These are phyloP conservation scores for Haplosporangium gracile DNA, from an alignment of 192 early-diverging fungal species.

Conservation along the genomic window DNA sequence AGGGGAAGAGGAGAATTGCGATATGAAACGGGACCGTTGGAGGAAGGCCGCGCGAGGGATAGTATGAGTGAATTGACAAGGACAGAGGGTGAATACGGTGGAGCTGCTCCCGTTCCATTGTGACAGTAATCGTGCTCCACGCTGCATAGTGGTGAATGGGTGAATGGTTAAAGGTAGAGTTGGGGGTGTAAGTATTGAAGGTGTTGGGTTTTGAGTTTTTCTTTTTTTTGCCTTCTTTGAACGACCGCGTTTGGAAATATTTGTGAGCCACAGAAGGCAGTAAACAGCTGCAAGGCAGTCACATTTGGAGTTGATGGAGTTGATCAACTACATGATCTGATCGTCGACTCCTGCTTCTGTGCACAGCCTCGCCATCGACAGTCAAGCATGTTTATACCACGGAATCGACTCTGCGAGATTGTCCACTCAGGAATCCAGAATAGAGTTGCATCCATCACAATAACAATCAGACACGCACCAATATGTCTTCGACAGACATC, in stretches of 20 bases:
- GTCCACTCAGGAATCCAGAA: not conserved
- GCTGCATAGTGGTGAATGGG: not conserved
- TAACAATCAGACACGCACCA: not conserved
- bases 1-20: not conserved
- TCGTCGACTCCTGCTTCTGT: not conserved
- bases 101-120: not conserved
- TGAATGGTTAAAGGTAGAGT: not conserved
- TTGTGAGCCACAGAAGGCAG: not conserved
- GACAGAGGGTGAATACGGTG: not conserved
- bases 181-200: not conserved
- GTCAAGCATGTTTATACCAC: not conserved
- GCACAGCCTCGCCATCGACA: not conserved
- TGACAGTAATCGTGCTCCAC: not conserved
- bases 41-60: not conserved
- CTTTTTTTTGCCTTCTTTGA: not conserved
- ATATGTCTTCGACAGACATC: not conserved
- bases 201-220: not conserved
- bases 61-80: not conserved
- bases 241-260: not conserved
- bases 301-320: not conserved
- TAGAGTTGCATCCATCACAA: not conserved
- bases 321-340: not conserved
- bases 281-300: not conserved
- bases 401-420: conserved; percentile 1
- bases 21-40: not conserved